Base-by-base conservation (phyloP, 108 stramenopile genomes). In the Thalassiosira profunda region DNA sequence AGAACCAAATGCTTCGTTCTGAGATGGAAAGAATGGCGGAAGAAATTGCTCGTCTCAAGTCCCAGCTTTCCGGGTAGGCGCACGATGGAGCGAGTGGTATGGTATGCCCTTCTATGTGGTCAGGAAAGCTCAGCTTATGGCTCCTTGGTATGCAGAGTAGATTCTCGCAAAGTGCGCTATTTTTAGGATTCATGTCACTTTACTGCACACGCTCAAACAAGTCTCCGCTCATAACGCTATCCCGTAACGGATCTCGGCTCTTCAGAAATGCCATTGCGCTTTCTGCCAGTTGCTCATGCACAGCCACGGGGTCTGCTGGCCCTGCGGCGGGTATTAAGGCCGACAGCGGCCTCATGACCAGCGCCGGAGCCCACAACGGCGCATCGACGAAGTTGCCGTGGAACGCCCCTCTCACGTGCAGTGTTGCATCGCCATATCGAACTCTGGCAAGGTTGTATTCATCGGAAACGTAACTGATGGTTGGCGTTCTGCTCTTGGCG, bases 371-470 rank as follows among this genome's bases (percentile, higher is more conserved):
- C 69, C 69, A 70, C 0, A 63, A 18, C 62, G 69, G 60, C 14
- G 60, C 69, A 37, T 70, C 69, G n/a, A 70, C 60, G 28, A 70
- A 70, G 25, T 70, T 70, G 1, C 61, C 60, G 23, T 70, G 69
- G 33, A 48, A 53, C 0, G 43, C 43, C 4, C 69, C 69, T 3
- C 10, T 4, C 3, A 34, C 60, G 36, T 63, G 69, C 23, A 70
- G 9, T 2, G 69, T 70, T 20, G 41, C 12, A 24, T 64, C 64
- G 24, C 71, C 64, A 30, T 66, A 72, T 2, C 71, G 36, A 12
- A 70, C 71, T 9, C 56, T 55, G 5, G 63, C 51, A 20, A 21
- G 12, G 14, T 47, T 42, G 54, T 65, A 65, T 25, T 57, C 63
- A 41, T 72, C 71, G 5, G 59, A 62, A 20, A 28, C 55, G 24